Conservation (phyloP, 2,329 filamentous ascomycete species). For the Ceratocystis cubensis region DNA sequence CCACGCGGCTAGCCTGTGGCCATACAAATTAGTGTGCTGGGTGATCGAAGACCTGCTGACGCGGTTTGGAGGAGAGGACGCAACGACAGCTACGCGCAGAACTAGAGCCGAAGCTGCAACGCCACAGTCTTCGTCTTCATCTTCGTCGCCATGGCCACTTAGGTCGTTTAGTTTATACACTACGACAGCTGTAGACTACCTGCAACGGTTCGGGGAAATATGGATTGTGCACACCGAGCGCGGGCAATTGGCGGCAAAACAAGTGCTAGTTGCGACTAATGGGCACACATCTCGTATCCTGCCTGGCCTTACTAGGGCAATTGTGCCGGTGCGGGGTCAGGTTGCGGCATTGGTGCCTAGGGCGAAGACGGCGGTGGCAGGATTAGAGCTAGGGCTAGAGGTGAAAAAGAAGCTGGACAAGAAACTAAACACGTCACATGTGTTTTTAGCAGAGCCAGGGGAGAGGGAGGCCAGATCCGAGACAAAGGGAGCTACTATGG, state of each 20-base stretch:
- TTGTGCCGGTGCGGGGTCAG: slow-evolving; percentile 66
- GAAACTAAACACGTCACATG: slow-evolving; percentile 46
- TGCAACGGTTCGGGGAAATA: slow-evolving; percentile 30
- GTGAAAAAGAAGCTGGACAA: too few species aligned
- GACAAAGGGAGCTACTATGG: slow-evolving; percentile 33
- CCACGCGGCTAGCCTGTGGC: slow-evolving; percentile 60
- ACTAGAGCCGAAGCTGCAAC: too few species aligned
- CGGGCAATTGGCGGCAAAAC: slow-evolving; percentile 49
- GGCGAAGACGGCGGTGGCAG: slow-evolving; percentile 21
- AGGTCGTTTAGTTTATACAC: slow-evolving; percentile 59
- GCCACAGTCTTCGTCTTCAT: too few species aligned
- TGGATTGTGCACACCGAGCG: slow-evolving; percentile 58
- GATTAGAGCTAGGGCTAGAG: slow-evolving; percentile 21
- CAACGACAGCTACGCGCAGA: background rate
- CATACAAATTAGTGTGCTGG: slow-evolving; percentile 70
- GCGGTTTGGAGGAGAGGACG: slow-evolving; percentile 24
- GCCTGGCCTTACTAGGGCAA: slow-evolving; percentile 54
- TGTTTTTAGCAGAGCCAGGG: slow-evolving; percentile 38
- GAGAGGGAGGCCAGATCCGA: slow-evolving; percentile 14
- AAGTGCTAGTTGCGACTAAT: slow-evolving; percentile 69
- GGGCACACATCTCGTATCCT: slow-evolving; percentile 69
- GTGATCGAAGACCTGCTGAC: slow-evolving; percentile 49
- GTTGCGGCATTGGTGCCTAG: slow-evolving; percentile 55
- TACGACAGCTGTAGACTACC: slow-evolving; percentile 48
- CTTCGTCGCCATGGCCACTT: slow-evolving; percentile 19